phyloP scores from a whole-genome alignment of 106 monocot species.

The Phalaenopsis aphrodite region DNA sequence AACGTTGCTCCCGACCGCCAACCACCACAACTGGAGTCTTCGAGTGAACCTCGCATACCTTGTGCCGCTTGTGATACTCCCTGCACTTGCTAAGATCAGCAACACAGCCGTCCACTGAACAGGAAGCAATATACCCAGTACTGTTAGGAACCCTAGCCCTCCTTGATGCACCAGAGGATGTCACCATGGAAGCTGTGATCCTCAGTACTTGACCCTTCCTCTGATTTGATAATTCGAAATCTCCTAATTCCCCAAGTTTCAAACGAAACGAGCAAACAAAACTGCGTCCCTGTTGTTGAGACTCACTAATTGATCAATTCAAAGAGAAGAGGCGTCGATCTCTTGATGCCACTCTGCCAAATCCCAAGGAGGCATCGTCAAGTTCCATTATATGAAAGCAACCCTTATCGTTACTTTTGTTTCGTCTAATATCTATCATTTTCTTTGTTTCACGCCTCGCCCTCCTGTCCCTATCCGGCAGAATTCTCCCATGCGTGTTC shows the following conservation, averaged over 20 bases:
- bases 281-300: neutral
- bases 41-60: constrained; percentile 69
- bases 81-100: constrained; percentile 60
- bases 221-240: constrained; percentile 14
- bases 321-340: constrained; percentile 1
- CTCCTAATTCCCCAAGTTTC: constrained; percentile 36
- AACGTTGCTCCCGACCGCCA: constrained; percentile 50
- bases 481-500: neutral
- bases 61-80: constrained; percentile 66
- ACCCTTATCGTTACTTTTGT: neutral
- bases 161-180: constrained; percentile 25
- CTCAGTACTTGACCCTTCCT: neutral
- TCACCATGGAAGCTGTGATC: neutral
- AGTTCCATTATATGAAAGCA: constrained; percentile 59
- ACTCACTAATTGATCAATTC: neutral
- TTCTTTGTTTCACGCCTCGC: neutral
- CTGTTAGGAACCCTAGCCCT: constrained; percentile 23
- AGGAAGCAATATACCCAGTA: constrained; percentile 16
- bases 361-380: constrained; percentile 51
- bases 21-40: constrained; percentile 67
- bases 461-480: neutral
- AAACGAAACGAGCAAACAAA: constrained; percentile 41
- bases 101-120: constrained; percentile 56
- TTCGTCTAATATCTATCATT: constrained; percentile 4
- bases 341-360: constrained; percentile 21